A percentile compares a stretch with the other conserved stretches of the same genome.
Evolutionary conservation across 495 filamentous ascomycete species (phyloP).

Genomic region (Emericellopsis terricola): DNA sequence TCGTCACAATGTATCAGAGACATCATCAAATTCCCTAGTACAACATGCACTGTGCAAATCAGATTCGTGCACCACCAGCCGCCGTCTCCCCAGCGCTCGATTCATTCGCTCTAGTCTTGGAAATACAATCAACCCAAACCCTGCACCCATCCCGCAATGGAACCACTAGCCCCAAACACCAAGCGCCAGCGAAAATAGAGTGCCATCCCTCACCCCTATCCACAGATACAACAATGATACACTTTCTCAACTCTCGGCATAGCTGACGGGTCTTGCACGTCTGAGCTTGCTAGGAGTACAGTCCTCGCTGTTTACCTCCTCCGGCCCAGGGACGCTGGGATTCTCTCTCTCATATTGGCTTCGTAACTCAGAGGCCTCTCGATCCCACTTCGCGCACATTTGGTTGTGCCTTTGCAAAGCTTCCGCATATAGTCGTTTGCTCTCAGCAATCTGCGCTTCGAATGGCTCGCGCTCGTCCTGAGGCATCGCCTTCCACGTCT

Average conservation of each 20-base stretch:
- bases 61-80: not conserved
- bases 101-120: too few relatives aligned
- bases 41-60: not conserved
- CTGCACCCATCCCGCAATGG: too few relatives aligned
- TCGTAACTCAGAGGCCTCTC: constrained; percentile 37
- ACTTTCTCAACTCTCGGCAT: constrained; percentile 17
- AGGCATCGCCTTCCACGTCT: constrained; percentile 70
- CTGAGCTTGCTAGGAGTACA: too few relatives aligned
- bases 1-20: not conserved
- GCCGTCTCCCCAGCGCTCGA: too few relatives aligned
- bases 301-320: too few relatives aligned
- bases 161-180: not conserved
- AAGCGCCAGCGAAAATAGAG: not conserved
- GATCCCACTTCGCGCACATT: constrained; percentile 51
- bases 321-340: constrained; percentile 15
- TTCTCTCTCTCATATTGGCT: constrained; percentile 43
- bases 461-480: constrained; percentile 56
- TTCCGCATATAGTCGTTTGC: constrained; percentile 43
- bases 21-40: not conserved
- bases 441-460: constrained; percentile 46
- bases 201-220: constrained; percentile 2
- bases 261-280: constrained; percentile 14
- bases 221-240: too few relatives aligned
- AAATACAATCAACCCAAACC: too few relatives aligned
- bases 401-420: constrained; percentile 37